A percentile compares a stretch with the other conserved stretches of the same genome.
Evolutionary conservation across 257 asterid species (phyloP).

Genomic region (Leonotis leonurus): DNA sequence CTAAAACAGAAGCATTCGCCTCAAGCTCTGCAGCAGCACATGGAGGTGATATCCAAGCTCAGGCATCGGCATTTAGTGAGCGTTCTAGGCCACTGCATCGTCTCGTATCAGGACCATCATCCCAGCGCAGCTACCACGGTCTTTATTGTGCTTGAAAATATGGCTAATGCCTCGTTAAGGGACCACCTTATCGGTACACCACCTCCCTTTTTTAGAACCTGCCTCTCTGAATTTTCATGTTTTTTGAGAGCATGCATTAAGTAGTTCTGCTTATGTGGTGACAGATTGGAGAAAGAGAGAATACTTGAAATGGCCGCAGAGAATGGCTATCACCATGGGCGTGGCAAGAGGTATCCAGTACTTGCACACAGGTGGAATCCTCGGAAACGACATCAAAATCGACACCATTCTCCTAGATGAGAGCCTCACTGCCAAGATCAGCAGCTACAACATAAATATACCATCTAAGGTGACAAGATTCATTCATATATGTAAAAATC

Average conservation of each 20-base stretch:
- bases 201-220: neutral
- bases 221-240: neutral
- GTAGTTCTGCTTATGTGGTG: neutral
- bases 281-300: constrained; percentile 89
- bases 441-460: constrained; percentile 66
- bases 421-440: constrained; percentile 62
- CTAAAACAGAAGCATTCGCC: constrained; percentile 79
- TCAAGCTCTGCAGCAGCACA: constrained; percentile 81
- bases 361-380: constrained; percentile 69
- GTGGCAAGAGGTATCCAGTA: constrained; percentile 84
- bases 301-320: constrained; percentile 87
- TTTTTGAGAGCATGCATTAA: neutral
- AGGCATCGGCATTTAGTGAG: constrained; percentile 90
- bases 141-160: constrained; percentile 68
- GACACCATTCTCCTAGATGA: constrained; percentile 75
- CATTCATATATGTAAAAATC: neutral
- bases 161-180: constrained; percentile 60
- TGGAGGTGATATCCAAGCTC: constrained; percentile 83
- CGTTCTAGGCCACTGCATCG: constrained; percentile 88
- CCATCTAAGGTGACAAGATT: constrained; percentile 58
- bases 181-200: constrained; percentile 70
- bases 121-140: constrained; percentile 72
- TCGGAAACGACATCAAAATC: constrained; percentile 67
- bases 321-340: constrained; percentile 75
- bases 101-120: constrained; percentile 84